Evolutionary conservation across 2,329 filamentous ascomycete genomes (phyloP).

Genomic region (Diaporthe sp.): DNA sequence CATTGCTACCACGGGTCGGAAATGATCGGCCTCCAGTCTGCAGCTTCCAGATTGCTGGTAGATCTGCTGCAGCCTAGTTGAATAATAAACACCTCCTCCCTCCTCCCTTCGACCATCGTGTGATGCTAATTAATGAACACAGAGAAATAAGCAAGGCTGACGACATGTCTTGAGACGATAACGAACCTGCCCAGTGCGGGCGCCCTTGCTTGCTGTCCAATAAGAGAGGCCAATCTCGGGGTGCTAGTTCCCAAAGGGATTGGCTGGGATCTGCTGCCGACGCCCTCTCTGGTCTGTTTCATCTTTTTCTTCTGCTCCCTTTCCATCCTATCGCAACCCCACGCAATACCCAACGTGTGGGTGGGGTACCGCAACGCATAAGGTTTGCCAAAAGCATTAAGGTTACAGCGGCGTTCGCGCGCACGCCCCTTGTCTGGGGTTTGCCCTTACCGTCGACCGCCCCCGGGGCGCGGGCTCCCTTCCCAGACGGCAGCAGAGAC

Average conservation of each 20-base stretch:
- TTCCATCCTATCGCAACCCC: conserved; percentile 29
- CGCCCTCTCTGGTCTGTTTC: conserved; percentile 26
- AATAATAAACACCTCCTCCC: not conserved
- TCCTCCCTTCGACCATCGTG: conserved; percentile 4
- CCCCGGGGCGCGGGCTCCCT: conserved; percentile 20
- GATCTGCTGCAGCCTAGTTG: not conserved
- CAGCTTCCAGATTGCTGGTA: not conserved
- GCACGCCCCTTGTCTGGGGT: conserved; percentile 17
- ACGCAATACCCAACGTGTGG: conserved; percentile 12
- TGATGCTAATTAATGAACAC: not conserved
- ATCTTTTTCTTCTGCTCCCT: conserved; percentile 31
- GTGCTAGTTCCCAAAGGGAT: conserved; percentile 20
- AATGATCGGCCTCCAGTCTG: not conserved
- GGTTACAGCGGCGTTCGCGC: conserved; percentile 27
- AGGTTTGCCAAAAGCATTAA: conserved; percentile 26
- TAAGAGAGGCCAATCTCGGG: conserved; percentile 10
- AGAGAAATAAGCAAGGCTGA: conserved; percentile 15
- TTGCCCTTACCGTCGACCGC: conserved; percentile 9
- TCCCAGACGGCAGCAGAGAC: conserved; percentile 10
- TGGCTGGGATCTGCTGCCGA: conserved; percentile 19
- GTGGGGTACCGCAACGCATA: conserved; percentile 13
- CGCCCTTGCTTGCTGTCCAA: conserved; percentile 15
- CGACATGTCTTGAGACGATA: not conserved
- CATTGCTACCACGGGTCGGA: not conserved
- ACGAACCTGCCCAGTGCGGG: not conserved